phyloP scores from a whole-genome alignment of 2,329 filamentous ascomycete genomes.

The Lomentospora prolificans region DNA sequence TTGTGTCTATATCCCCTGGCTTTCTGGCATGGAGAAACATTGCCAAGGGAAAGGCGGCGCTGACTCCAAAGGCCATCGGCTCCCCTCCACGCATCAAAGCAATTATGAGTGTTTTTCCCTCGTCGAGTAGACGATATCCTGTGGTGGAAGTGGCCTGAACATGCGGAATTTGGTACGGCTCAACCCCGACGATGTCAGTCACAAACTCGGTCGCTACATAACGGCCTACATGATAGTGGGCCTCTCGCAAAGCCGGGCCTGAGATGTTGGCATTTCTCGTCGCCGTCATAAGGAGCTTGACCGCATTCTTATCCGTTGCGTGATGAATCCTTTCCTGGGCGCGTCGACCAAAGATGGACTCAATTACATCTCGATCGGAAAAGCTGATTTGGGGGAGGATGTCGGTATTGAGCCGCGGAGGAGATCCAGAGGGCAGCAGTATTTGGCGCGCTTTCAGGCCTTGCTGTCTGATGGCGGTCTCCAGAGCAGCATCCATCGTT shows the following conservation, averaged over 20 bases:
- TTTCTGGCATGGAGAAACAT: constrained; percentile 37
- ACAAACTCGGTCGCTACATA: constrained; percentile 45
- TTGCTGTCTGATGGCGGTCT: constrained; percentile 11
- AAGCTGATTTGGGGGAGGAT: constrained; percentile 32
- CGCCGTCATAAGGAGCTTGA: constrained; percentile 41
- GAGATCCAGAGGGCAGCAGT: constrained; percentile 28
- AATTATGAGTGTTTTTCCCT: constrained; percentile 42
- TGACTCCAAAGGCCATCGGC: constrained; percentile 50
- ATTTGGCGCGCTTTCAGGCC: constrained; percentile 34
- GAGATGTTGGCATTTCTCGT: constrained; percentile 37
- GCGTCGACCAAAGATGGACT: background rate
- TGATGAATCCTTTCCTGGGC: constrained; percentile 22
- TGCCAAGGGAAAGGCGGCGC: constrained; percentile 38
- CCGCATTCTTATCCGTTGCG: constrained; percentile 31
- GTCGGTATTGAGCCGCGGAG: constrained; percentile 29
- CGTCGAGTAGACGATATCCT: constrained; percentile 36
- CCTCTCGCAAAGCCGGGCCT: constrained; percentile 36
- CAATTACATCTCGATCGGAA: background rate
- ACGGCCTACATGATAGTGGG: constrained; percentile 37
- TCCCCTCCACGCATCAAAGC: constrained; percentile 55
- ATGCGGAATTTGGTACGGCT: constrained; percentile 37
- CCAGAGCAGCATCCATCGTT: constrained; percentile 40
- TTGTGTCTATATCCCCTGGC: constrained; percentile 28
- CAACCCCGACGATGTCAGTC: constrained; percentile 35
- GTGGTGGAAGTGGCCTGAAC: constrained; percentile 35